phyloP scores from a whole-genome alignment of 495 filamentous ascomycete genomes.

The Elaphomyces granulatus region DNA sequence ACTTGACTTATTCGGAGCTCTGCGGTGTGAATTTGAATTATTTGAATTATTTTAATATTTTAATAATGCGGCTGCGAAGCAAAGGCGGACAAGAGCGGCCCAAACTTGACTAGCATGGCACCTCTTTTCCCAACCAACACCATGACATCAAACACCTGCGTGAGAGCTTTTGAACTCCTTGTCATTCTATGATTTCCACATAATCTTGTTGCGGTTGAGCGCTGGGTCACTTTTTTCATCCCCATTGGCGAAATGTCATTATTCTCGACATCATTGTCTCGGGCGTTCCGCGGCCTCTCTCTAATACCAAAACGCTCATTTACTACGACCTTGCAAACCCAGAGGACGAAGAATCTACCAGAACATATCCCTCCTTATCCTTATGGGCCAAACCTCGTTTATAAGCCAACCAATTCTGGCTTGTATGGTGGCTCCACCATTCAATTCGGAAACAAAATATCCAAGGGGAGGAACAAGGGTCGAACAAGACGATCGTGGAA shows the following conservation, averaged over 20 bases:
- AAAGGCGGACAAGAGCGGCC: constrained; percentile 4
- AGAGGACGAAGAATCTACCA: constrained; percentile 24
- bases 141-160: too few species aligned
- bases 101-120: too few species aligned
- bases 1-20: too few species aligned
- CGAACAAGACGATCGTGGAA: constrained; percentile 80
- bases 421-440: constrained; percentile 67
- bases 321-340: constrained; percentile 24
- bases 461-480: constrained; percentile 50
- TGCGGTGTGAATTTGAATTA: too few species aligned
- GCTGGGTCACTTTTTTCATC: too few species aligned
- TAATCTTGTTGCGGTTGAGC: too few species aligned
- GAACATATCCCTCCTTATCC: constrained; percentile 60
- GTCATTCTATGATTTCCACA: too few species aligned
- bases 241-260: too few species aligned
- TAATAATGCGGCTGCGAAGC: too few species aligned
- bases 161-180: too few species aligned
- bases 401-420: constrained; percentile 78
- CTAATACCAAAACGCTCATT: constrained; percentile 29
- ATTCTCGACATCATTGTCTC: constrained; percentile 25
- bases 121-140: too few species aligned
- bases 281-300: constrained; percentile 30
- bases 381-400: constrained; percentile 59
- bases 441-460: constrained; percentile 87
- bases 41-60: too few species aligned